Evolutionary conservation across 257 asterid species (phyloP), one percentile per base, ranked within the genome.

Genomic region (Cynanchum wilfordii): DNA sequence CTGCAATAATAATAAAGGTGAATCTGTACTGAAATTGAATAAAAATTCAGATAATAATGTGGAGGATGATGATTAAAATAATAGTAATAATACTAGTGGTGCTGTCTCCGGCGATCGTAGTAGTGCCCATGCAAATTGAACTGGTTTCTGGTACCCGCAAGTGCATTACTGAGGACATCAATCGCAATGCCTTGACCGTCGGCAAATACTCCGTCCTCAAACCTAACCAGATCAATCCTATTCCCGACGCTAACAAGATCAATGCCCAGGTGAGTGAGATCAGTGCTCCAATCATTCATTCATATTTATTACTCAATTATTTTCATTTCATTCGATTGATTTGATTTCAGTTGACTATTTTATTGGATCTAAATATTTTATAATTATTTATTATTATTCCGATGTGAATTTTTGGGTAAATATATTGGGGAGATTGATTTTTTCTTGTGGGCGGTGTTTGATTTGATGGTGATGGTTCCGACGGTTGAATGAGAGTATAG

Each of bases 141-240:
- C 30, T 81, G 44, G 24, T 36, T 0, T 74, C 84, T 2, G 84
- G 84, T 51, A 30, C 72, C 45, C 15, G 71, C 24, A 81, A 81
- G 45, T 81, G 84, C 79, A 70, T 81, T 10, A 54, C 78, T 19
- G 81, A 77, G 25, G 82, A 81, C 36, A 67, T 81, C 74, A 77
- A 36, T 65, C 24, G 22, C 45, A 64, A 58, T 7, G 57, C 84
- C 62, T 40, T 74, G 80, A 77, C 79, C 54, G 71, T 81, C 30
- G 82, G 80, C 44, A 81, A 77, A 68, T 81, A 70, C 73, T 33
- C 63, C 59, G 24, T 81, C n/a, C 65, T 78, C 57, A 81, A 77
- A 57, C 85, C 82, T 3, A 63, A 40, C 25, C 75, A 68, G 0
- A 72, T 56, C 40, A 22, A n/a, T 47, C 76, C 76, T 9, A 10